Evolutionary conservation across 225 moss, liverwort and hornwort species (phyloP), one percentile per base, ranked within the genome.

Genomic region (Rhytidiadelphus loreus): DNA sequence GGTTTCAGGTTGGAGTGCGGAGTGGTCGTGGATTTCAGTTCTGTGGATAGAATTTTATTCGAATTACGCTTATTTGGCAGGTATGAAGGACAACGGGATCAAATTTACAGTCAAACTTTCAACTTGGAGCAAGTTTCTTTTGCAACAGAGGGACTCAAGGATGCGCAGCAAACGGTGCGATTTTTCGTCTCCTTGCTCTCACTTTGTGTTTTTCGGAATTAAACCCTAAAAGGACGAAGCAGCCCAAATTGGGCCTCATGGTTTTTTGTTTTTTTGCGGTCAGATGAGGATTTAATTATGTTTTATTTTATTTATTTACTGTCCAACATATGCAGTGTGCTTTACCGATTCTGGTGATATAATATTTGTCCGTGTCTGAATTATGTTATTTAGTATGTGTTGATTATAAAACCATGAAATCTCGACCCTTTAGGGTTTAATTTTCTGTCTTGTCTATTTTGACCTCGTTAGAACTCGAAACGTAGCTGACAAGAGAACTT

Each of bases 111-210:
- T 87, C 98, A 99, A 89, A 96, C 97, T 53, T 97, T 96, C 81
- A 97, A 96, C 90, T 92, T 99, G 90, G 98, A 99, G 92, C 98
- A 99, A 87, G 98, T 99, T 84, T 77, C 96, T 69, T 99, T 99
- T 92, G 98, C 98, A 73, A 96, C 98, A 33, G 98, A 99, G 89
- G 95, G 98, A 22, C 92, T 97, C 86, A 96, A 95, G 86, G 97
- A 97, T 92, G 98, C 98, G 25, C 95, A 94, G 88, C 96, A 97
- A 91, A 99, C 98, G 89, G 96, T 96, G 81, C 35, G 93, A 30
- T 62, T 81, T 35, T 41, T 80, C 83, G 13, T 89, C 63, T 87
- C 41, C 57, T 77, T 66, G 71, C 39, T 62, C 24, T 43, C 32
- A 57, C 25, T 62, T 75, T 62, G 10, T 76, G 39, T 16, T 65